These are phyloP conservation scores for Aeschynomene evenia DNA, from an alignment of 306 rosid species.

Conservation along the genomic window DNA sequence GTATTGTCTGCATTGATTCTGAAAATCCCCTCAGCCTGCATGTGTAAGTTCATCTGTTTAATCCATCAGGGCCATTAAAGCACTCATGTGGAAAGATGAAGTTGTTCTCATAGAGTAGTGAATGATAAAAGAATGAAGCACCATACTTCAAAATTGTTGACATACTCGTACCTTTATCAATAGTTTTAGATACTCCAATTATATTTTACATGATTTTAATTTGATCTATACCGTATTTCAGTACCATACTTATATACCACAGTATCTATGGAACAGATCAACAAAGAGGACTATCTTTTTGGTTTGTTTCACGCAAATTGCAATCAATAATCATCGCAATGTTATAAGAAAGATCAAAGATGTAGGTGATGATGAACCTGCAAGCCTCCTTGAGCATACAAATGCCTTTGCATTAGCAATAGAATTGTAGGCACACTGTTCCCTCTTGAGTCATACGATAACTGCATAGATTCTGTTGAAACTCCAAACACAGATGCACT, in stretches of 20 bases:
- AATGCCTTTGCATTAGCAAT: conserved; percentile 70
- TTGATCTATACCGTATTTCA: no score
- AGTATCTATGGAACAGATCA: no score
- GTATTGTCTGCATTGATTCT: conserved; percentile 78
- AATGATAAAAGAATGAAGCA: not conserved
- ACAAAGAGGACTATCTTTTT: not conserved
- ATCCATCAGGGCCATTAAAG: not conserved
- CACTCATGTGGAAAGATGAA: not conserved
- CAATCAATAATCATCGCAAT: not conserved
- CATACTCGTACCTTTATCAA: no score
- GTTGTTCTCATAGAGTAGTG: not conserved
- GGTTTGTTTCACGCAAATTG: not conserved
- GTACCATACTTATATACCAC: no score
- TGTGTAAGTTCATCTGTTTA: conserved; percentile 24
- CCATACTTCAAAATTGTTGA: no score
- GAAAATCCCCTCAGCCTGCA: conserved; percentile 91
- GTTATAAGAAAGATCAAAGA: no score
- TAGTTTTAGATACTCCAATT: no score
- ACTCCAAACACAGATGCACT: conserved; percentile 92
- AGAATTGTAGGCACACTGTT: conserved; percentile 93
- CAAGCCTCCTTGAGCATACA: conserved; percentile 82
- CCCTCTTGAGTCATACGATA: conserved; percentile 87
- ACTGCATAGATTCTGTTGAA: conserved; percentile 92
- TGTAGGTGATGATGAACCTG: conserved; percentile 45
- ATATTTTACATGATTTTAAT: no score